These are phyloP conservation scores for Ostreobium quekettii DNA, from an alignment of 139 green algal species.

Conservation along the genomic window DNA sequence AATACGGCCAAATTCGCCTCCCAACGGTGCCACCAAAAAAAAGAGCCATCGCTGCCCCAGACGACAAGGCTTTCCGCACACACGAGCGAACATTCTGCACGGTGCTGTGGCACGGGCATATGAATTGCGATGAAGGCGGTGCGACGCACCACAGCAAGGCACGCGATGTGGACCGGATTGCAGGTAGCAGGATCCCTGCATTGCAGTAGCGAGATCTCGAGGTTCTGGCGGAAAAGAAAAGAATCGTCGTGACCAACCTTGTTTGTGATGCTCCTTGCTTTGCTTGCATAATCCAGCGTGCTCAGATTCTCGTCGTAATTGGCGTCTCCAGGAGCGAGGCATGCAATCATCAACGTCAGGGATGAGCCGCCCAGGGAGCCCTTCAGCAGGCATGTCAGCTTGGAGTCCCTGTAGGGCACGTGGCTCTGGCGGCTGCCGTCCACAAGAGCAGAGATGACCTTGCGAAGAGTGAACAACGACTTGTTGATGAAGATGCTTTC, in stretches of 20 bases:
- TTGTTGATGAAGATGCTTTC: slow-evolving; percentile 54
- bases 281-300: slow-evolving; percentile 46
- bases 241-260: slow-evolving; percentile 20
- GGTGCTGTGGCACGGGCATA: too few species aligned
- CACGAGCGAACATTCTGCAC: too few species aligned
- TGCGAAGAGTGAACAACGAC: slow-evolving; percentile 43
- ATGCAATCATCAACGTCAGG: slow-evolving; percentile 43
- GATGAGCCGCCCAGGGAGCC: slow-evolving; percentile 39
- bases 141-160: too few species aligned
- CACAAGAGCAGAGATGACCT: slow-evolving; percentile 27
- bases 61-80: too few species aligned
- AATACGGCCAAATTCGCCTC: too few species aligned
- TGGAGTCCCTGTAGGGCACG: slow-evolving; percentile 45
- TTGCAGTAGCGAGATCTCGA: too few species aligned
- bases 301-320: slow-evolving; percentile 40
- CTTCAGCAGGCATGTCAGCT: slow-evolving; percentile 51
- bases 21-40: too few species aligned
- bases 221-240: too few species aligned
- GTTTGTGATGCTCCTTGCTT: slow-evolving; percentile 34
- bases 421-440: slow-evolving; percentile 26
- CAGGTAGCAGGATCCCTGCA: too few species aligned
- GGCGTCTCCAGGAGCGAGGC: slow-evolving; percentile 26
- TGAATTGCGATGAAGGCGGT: too few species aligned
- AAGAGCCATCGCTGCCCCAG: too few species aligned
- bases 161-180: too few species aligned